These are phyloP conservation scores for Colletotrichum sp. DNA, from an alignment of 2,329 filamentous ascomycete genomes.

Conservation along the genomic window DNA sequence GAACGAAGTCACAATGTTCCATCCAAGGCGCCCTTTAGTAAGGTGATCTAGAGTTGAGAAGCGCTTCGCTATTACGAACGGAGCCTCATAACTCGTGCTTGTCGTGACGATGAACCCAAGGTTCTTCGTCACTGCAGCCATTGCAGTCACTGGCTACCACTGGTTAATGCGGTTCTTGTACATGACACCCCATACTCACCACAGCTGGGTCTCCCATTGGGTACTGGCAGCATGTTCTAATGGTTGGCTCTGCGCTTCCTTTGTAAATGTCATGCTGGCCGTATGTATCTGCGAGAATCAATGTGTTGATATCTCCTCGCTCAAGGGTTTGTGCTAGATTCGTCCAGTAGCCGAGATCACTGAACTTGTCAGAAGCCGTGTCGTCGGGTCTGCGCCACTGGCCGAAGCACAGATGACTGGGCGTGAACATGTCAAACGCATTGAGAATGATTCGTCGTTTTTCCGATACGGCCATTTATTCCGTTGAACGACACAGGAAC, in stretches of 20 bases:
- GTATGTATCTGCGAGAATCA: conserved; percentile 64
- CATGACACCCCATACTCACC: conserved; percentile 33
- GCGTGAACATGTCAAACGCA: conserved; percentile 5
- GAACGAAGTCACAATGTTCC: conserved; percentile 69
- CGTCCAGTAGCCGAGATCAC: conserved; percentile 59
- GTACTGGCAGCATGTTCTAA: conserved; percentile 67
- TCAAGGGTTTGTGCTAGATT: conserved; percentile 67
- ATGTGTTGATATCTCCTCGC: conserved; percentile 64
- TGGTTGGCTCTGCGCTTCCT: conserved; percentile 60
- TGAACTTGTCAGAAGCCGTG: background rate
- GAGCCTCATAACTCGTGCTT: conserved; percentile 66
- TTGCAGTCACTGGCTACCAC: conserved; percentile 41
- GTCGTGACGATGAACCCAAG: conserved; percentile 67
- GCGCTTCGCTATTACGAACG: conserved; percentile 65
- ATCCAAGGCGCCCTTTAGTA: conserved; percentile 64
- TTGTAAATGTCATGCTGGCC: conserved; percentile 61
- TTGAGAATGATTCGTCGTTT: conserved; percentile 1
- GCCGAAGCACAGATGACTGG: conserved; percentile 1
- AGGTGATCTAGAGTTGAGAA: conserved; percentile 68
- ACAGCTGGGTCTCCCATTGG: conserved; percentile 69
- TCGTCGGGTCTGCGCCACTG: conserved; percentile 6
- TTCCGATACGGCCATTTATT: accelerated
- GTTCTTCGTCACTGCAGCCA: conserved; percentile 71
- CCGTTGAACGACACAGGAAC: accelerated
- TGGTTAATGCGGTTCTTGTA: background rate